Base-by-base conservation (phyloP, 345 rosid species). In the Punica granatum region DNA sequence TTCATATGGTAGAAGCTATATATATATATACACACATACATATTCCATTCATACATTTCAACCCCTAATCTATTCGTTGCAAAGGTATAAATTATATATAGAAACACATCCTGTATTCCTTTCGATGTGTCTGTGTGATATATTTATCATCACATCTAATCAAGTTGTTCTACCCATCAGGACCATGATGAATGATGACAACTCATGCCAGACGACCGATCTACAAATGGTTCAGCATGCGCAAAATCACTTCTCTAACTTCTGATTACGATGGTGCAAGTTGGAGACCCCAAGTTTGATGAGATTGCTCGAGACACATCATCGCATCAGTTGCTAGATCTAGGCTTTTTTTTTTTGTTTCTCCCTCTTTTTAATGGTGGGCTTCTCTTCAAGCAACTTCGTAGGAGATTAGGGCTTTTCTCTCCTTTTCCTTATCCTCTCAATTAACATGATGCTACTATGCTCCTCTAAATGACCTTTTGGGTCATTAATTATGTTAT, bases 201-300 rank as follows among this genome's bases (percentile, higher is more conserved):
- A 82, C 54, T 85, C 97, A 21, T 84, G 95, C 81, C 99, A 94
- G 74, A 89, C 88, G 41, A 77, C 92, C 28, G 96, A 91, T 68
- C 64, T 91, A 74, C 97, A 88, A 64, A 89, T 89, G 83, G 80
- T 88, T 77, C 99, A 91, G 68, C 64, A 81, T 37, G 69, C 90
- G 32, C 90, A 85, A 36, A 83, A 85, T 74, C 96, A 89, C 69
- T 91, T 89, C 84, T 18, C 88, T 72, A 86, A 76, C 84, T 89
- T 82, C 73, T 86, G 77, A 84, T 70, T 1, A 21, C 18, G 58
- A 51, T 43, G 23, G 23, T 32, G 30, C 14, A 11, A 32, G 10
- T 30, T 34, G 1, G 25, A 25, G 1, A 3, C 31, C 15, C 37
- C 60, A 35, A 13, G 30, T 12, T 9, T 7, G 56, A 35, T 56